phyloP scores from a whole-genome alignment of 495 filamentous ascomycete genomes.

The Penicillium odoratum region DNA sequence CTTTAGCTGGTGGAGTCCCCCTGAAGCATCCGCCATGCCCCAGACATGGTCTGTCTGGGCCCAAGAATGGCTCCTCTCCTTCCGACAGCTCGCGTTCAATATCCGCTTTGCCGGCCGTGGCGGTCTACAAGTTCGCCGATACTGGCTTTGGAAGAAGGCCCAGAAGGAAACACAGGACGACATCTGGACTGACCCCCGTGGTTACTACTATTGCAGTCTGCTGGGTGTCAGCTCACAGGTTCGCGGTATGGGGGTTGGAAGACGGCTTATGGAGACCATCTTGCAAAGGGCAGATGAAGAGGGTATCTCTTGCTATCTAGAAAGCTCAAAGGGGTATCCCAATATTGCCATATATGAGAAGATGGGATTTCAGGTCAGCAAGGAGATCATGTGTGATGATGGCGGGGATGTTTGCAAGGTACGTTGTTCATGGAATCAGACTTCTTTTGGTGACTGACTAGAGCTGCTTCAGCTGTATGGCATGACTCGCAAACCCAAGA shows the following conservation, averaged over 20 bases:
- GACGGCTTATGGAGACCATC: slow-evolving; percentile 57
- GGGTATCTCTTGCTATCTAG: slow-evolving; percentile 62
- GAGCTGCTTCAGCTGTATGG: slow-evolving; percentile 23
- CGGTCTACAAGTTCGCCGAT: slow-evolving; percentile 60
- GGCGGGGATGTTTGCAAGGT: slow-evolving; percentile 48
- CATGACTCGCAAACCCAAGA: slow-evolving; percentile 26
- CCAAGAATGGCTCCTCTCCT: slow-evolving; percentile 59
- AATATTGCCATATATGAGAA: slow-evolving; percentile 66
- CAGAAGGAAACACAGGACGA: slow-evolving; percentile 40
- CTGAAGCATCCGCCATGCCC: slow-evolving; percentile 36
- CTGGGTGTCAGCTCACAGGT: slow-evolving; percentile 60
- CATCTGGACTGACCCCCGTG: slow-evolving; percentile 42
- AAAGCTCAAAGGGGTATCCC: slow-evolving; percentile 61
- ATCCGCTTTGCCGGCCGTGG: slow-evolving; percentile 60
- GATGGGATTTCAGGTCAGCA: slow-evolving; percentile 62
- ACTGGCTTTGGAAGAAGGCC: slow-evolving; percentile 54
- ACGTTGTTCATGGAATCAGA: slow-evolving; percentile 14
- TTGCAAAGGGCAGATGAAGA: slow-evolving; percentile 59
- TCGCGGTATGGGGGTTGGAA: slow-evolving; percentile 61
- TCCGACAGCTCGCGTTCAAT: slow-evolving; percentile 61
- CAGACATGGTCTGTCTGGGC: slow-evolving; percentile 56
- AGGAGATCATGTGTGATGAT: slow-evolving; percentile 63
- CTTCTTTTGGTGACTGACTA: slow-evolving; percentile 9
- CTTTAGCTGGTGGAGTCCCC: slow-evolving; percentile 64
- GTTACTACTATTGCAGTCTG: slow-evolving; percentile 72